Percentiles rank a stretch among this genome's conserved stretches.
Evolutionary conservation across 306 rosid species (phyloP).

Genomic region (Rubus idaeus): DNA sequence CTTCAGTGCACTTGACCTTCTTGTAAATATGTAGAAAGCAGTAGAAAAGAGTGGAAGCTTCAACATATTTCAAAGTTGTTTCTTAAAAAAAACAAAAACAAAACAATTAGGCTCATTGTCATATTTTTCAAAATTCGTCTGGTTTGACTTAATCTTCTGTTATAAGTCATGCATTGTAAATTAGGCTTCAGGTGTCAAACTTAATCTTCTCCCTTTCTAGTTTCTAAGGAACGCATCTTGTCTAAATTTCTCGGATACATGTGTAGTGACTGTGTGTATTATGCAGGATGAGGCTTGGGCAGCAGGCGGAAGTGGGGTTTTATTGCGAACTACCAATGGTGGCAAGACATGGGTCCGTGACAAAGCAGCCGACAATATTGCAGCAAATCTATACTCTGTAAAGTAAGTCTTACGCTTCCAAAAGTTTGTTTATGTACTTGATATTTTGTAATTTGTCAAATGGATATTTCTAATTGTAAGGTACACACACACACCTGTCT

Average conservation of each 20-base stretch:
- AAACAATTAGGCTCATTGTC: not conserved
- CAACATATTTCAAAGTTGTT: not conserved
- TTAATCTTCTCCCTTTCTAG: not conserved
- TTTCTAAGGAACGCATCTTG: not conserved
- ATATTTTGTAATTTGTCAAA: not conserved
- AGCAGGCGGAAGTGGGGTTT: constrained; percentile 96
- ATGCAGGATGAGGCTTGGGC: constrained; percentile 98
- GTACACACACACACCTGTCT: not conserved
- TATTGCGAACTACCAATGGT: constrained; percentile 84
- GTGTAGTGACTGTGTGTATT: not conserved
- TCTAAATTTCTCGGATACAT: not conserved
- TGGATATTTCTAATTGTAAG: constrained; percentile 13
- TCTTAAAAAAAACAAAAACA: not conserved
- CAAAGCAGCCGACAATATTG: constrained; percentile 97
- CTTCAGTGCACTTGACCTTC: not conserved
- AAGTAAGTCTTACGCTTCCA: constrained; percentile 58
- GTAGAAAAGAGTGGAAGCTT: not conserved
- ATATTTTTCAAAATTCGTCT: not conserved
- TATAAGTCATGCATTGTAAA: no score
- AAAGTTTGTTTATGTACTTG: not conserved
- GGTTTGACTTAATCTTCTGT: not conserved
- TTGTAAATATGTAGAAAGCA: not conserved
- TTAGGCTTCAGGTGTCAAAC: no score
- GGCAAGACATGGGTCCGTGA: constrained; percentile 94
- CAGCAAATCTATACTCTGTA: constrained; percentile 92